A percentile compares a stretch with the other conserved stretches of the same genome.
These are phyloP conservation scores for Colletotrichum sojae DNA, from an alignment of 2,329 filamentous ascomycete genomes.

Conservation along the genomic window DNA sequence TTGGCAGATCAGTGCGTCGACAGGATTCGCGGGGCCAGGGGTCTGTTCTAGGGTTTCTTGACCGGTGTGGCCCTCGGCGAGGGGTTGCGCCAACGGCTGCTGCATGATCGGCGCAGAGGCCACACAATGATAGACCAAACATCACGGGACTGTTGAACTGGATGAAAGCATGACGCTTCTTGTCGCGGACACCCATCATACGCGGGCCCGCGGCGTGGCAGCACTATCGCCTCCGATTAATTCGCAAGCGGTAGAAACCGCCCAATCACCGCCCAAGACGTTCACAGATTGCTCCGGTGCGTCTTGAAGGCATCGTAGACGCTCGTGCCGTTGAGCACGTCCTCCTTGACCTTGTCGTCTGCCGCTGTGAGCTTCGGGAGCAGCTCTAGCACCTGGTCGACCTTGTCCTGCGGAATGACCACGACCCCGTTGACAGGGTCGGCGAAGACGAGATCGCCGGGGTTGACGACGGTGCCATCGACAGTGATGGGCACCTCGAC, in stretches of 20 bases:
- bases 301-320: slow-evolving; percentile 77
- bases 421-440: slow-evolving; percentile 80
- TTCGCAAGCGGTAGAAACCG: slow-evolving; percentile 41
- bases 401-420: slow-evolving; percentile 72
- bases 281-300: slow-evolving; percentile 60
- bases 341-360: slow-evolving; percentile 74
- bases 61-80: not conserved
- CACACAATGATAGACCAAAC: no score
- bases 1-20: slow-evolving; percentile 1
- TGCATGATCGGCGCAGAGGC: not conserved
- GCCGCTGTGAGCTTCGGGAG: slow-evolving; percentile 65
- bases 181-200: not conserved
- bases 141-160: no score
- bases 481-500: slow-evolving; percentile 61
- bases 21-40: slow-evolving; percentile 7
- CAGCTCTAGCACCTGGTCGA: slow-evolving; percentile 73
- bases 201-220: not conserved
- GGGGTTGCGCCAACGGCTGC: not conserved
- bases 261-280: not conserved
- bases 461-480: slow-evolving; percentile 57
- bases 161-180: no score
- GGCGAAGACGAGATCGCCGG: slow-evolving; percentile 78
- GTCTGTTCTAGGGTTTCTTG: slow-evolving; percentile 2
- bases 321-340: slow-evolving; percentile 73
- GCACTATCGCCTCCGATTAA: slow-evolving; percentile 19